phyloP scores from a whole-genome alignment of 139 green algal species.

The Haematococcus sp. region DNA sequence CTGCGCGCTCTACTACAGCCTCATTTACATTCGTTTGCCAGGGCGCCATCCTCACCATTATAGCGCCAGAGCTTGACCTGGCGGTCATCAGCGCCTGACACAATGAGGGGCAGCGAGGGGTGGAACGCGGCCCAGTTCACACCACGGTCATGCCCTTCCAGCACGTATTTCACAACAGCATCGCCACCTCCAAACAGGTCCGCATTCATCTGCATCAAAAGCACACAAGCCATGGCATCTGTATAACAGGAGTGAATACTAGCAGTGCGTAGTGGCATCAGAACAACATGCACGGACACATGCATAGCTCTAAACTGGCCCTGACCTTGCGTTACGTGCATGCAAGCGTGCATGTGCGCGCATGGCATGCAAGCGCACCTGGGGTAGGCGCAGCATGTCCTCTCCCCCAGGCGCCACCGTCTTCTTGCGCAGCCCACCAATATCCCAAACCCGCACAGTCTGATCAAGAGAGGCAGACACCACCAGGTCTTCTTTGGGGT shows the following conservation, averaged over 20 bases:
- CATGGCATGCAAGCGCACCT: slow-evolving; percentile 45
- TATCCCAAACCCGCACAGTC: slow-evolving; percentile 99
- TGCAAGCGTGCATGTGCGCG: not conserved
- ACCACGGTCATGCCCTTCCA: slow-evolving; percentile 97
- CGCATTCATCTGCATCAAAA: slow-evolving; percentile 77
- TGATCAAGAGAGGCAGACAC: slow-evolving; percentile 94
- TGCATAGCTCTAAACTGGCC: not conserved
- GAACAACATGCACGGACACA: not conserved
- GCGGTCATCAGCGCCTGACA: slow-evolving; percentile 97
- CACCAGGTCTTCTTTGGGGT: slow-evolving; percentile 94
- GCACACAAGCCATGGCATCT: not conserved
- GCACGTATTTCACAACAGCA: slow-evolving; percentile 98
- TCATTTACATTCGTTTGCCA: not conserved
- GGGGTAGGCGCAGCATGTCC: slow-evolving; percentile 79
- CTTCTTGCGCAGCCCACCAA: slow-evolving; percentile 95
- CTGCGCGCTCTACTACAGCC: not conserved
- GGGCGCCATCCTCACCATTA: slow-evolving; percentile 69
- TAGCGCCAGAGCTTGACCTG: slow-evolving; percentile 99
- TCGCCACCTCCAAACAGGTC: slow-evolving; percentile 98
- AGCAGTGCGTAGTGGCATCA: not conserved
- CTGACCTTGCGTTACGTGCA: not conserved
- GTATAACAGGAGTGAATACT: too few species aligned
- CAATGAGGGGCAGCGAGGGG: slow-evolving; percentile 95
- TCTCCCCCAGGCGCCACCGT: slow-evolving; percentile 78
- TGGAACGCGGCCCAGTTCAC: slow-evolving; percentile 99